phyloP scores from a whole-genome alignment of 2,329 filamentous ascomycete genomes.

The Fusarium devonianum region DNA sequence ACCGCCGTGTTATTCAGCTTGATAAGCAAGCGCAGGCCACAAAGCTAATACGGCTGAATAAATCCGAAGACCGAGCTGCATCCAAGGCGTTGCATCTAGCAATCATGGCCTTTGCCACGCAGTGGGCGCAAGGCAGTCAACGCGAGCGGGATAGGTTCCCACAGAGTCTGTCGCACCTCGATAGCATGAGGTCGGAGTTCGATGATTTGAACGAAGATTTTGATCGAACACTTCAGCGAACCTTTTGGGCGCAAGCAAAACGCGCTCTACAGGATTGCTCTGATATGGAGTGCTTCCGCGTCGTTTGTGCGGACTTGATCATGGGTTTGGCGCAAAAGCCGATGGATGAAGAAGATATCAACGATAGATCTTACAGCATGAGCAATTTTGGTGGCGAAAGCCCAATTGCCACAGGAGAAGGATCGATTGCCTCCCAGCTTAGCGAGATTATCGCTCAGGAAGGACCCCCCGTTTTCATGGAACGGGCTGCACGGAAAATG shows the following conservation, averaged over 20 bases:
- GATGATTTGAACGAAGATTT: conserved; percentile 46
- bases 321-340: conserved; percentile 51
- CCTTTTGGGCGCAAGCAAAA: conserved; percentile 50
- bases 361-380: conserved; percentile 19
- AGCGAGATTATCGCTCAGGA: conserved; percentile 42
- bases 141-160: conserved; percentile 40
- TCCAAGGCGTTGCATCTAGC: conserved; percentile 55
- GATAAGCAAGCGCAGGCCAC: conserved; percentile 53
- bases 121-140: conserved; percentile 49
- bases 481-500: conserved; percentile 50
- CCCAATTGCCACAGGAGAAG: conserved; percentile 33
- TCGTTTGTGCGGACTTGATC: conserved; percentile 51
- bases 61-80: conserved; percentile 52
- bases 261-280: conserved; percentile 47
- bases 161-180: conserved; percentile 33
- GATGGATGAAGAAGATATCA: conserved; percentile 38
- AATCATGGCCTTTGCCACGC: conserved; percentile 61
- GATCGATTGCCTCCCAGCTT: conserved; percentile 43
- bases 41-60: conserved; percentile 51
- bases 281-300: conserved; percentile 50
- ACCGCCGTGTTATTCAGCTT: conserved; percentile 56
- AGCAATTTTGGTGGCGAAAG: conserved; percentile 29
- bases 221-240: conserved; percentile 48
- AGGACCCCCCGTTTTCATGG: conserved; percentile 44
- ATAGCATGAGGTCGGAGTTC: conserved; percentile 36